Base-by-base conservation (phyloP, 768 basidiomycete genomes). In the Collybia mongolica region DNA sequence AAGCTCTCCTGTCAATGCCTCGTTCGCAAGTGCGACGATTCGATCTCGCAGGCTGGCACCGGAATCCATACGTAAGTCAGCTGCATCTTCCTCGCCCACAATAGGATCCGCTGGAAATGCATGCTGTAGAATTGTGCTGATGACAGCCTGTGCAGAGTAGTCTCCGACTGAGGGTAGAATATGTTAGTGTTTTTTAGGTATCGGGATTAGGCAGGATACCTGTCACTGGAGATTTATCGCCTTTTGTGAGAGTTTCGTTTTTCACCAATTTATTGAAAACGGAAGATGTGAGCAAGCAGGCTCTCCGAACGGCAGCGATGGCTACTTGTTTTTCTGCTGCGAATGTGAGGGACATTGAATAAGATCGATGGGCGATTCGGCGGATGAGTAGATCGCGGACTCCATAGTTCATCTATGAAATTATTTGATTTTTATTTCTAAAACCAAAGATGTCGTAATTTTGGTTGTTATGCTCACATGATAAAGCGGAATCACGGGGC, bases 81-180 rank as follows among this genome's bases (percentile, higher is more conserved):
- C 73, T 0, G 96, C 86, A 65, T 97, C 93, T 68, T 99, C 96
- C 67, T 99, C 97, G 26, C 95, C 97, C 35, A 98, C 86, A 62
- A 98, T 91, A 7, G 81, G 81, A 68, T 98, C 94, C 0, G 75
- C 58, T 0, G 95, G 96, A 69, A 97, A 98, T 0, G 86, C 83
- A 11, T 73, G 72, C 14, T 68, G 64, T 29, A 99, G 80, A 61
- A 98, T 87, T 6, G 86, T 76, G 52, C 88, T 88, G 59, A 99
- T 85, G 37, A 98, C 82, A 0, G 95, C 92, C 63, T 99, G 97
- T 0, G 95, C 91, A 3, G 95, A 81, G 66, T 87, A 94, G 69
- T 98, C 97, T 32, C 89, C 97, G 18, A 97, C 94, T 95, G 57
- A 2, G 58, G 20, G 22, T 26, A 24, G 23, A 29, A 38, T 20